Percentiles rank a stretch among this genome's conserved stretches.
Conservation (phyloP, 1,139 yeast genomes). For the Citeromyces hawaiiensis region DNA sequence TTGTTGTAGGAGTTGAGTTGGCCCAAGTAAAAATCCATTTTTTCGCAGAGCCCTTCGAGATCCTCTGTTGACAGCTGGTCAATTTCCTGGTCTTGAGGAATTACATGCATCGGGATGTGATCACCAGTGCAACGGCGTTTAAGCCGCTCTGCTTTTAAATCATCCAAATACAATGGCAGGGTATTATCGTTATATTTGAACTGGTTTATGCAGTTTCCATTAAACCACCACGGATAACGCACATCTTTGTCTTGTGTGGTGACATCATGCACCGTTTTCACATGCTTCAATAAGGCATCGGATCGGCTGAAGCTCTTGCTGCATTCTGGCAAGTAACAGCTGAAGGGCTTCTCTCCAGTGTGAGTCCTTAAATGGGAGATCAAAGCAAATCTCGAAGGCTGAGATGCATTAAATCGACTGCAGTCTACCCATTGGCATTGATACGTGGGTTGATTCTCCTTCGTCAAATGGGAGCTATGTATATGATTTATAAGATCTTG, state of each 20-base stretch:
- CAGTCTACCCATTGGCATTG: conserved; percentile 56
- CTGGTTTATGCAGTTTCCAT: not conserved
- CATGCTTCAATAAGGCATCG: conserved; percentile 53
- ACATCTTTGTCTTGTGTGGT: conserved; percentile 14
- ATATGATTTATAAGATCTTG: conserved; percentile 23
- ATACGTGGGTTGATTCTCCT: conserved; percentile 24
- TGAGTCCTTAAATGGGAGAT: conserved; percentile 53
- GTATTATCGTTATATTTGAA: not conserved
- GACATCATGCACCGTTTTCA: conserved; percentile 46
- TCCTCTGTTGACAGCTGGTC: conserved; percentile 14
- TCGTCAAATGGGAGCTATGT: conserved; percentile 20
- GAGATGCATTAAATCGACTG: conserved; percentile 35
- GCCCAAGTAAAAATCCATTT: conserved; percentile 21
- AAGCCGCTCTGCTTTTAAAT: not conserved
- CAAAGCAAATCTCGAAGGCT: conserved; percentile 46
- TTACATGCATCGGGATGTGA: not conserved
- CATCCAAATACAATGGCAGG: not conserved
- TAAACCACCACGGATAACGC: conserved; percentile 5
- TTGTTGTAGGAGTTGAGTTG: conserved; percentile 39
- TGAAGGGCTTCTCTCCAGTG: conserved; percentile 56
- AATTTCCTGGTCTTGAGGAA: conserved; percentile 9
- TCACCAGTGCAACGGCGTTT: not conserved
- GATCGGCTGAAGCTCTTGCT: conserved; percentile 43
- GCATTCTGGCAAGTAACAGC: conserved; percentile 62
- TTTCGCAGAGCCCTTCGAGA: conserved; percentile 13